Conservation (phyloP, 2,329 filamentous ascomycete genomes). For the Clarireedia homoeocarpa region DNA sequence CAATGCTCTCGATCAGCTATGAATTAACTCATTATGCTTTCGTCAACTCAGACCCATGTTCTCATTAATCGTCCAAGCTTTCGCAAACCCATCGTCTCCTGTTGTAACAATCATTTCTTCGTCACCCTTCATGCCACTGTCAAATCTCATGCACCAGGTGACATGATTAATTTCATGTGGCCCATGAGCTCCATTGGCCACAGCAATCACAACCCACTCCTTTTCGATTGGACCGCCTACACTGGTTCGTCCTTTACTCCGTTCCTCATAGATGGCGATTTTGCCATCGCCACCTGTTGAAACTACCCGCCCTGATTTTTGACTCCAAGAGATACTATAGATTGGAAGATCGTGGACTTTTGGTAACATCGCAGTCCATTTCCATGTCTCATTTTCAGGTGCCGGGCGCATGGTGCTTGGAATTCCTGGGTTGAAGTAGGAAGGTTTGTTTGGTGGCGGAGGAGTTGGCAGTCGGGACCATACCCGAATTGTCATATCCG, state of each 20-base stretch:
- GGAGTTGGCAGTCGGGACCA: constrained; percentile 53
- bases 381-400: constrained; percentile 74
- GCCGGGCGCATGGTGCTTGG: constrained; percentile 82
- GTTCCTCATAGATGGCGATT: constrained; percentile 71
- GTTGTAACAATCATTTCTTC: constrained; percentile 88
- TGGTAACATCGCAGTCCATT: constrained; percentile 68
- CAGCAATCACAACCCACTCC: constrained; percentile 65
- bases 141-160: constrained; percentile 74
- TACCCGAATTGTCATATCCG: constrained; percentile 70
- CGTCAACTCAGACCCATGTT: neutral
- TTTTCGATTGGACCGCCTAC: constrained; percentile 31
- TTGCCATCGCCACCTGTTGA: constrained; percentile 83
- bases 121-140: constrained; percentile 49
- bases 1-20: neutral
- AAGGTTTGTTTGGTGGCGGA: constrained; percentile 24
- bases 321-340: constrained; percentile 82
- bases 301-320: constrained; percentile 66
- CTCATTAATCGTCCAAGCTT: constrained; percentile 62
- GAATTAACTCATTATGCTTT: neutral
- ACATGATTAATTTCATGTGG: constrained; percentile 94
- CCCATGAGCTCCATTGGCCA: constrained; percentile 70
- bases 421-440: constrained; percentile 45
- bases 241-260: constrained; percentile 21
- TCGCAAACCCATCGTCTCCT: constrained; percentile 83
- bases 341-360: constrained; percentile 69